These are phyloP conservation scores for Boletus coccyginus DNA, from an alignment of 768 basidiomycete species.

Conservation along the genomic window DNA sequence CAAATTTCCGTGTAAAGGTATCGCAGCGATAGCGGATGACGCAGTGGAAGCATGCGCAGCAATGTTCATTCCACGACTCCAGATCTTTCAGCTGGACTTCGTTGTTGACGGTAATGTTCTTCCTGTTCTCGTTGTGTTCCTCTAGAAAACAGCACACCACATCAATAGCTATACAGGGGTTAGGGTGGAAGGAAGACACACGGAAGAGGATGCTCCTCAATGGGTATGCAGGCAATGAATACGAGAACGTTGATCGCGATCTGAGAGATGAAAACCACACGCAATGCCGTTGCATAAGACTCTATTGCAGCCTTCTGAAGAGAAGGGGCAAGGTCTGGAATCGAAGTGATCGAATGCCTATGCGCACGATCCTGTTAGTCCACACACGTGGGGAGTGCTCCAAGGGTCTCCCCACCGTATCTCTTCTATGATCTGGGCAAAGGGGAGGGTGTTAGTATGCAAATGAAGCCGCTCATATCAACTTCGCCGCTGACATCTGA, in stretches of 20 bases:
- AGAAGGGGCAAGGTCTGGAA: conserved; percentile 57
- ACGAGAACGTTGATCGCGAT: conserved; percentile 61
- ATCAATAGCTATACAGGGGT: conserved; percentile 17
- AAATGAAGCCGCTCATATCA: conserved; percentile 24
- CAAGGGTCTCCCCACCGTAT: conserved; percentile 49
- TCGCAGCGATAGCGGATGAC: conserved; percentile 12
- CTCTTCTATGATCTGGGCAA: conserved; percentile 61
- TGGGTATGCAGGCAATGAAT: conserved; percentile 68
- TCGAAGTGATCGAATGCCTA: conserved; percentile 71
- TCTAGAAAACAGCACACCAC: conserved; percentile 33
- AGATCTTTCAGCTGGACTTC: conserved; percentile 17
- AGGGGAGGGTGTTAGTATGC: conserved; percentile 20
- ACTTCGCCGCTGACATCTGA: conserved; percentile 53
- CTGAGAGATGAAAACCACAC: conserved; percentile 81
- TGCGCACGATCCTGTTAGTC: conserved; percentile 11
- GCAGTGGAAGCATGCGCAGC: conserved; percentile 8
- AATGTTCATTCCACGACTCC: conserved; percentile 15
- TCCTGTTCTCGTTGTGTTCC: conserved; percentile 64
- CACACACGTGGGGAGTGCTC: conserved; percentile 13
- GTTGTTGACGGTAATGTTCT: conserved; percentile 48
- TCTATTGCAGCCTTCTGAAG: conserved; percentile 61
- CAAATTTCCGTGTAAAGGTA: conserved; percentile 27
- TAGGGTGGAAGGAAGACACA: conserved; percentile 15
- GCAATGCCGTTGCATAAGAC: conserved; percentile 78
- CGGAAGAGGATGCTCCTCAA: conserved; percentile 71